A percentile compares a stretch with the other conserved stretches of the same genome.
These are phyloP conservation scores for Aspergillus sp. DNA, from an alignment of 2,329 filamentous ascomycete species.

Conservation along the genomic window DNA sequence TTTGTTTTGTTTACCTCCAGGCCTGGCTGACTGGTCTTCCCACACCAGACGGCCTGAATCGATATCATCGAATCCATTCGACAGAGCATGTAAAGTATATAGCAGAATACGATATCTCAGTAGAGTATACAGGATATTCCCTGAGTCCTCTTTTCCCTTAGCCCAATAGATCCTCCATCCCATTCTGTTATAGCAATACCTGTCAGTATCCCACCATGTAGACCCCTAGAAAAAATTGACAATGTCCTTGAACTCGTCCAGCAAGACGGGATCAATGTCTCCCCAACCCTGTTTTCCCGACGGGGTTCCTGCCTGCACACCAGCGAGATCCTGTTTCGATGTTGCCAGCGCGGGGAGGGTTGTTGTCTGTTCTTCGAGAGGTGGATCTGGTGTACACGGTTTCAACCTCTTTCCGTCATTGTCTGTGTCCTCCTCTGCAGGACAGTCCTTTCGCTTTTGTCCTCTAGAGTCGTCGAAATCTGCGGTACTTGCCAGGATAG, in stretches of 20 bases:
- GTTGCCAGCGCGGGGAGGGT: background rate
- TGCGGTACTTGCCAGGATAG: background rate
- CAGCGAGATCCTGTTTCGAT: slow-evolving; percentile 2
- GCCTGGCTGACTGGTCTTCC: no score
- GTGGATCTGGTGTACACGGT: background rate
- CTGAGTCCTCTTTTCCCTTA: background rate
- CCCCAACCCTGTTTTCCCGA: slow-evolving; percentile 18
- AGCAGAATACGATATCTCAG: background rate
- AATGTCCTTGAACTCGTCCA: slow-evolving; percentile 33
- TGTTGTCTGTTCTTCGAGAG: no score
- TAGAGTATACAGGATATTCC: background rate
- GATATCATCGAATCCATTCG: no score
- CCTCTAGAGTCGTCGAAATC: background rate
- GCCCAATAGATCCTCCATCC: background rate
- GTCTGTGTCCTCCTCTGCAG: background rate
- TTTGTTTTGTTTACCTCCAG: no score
- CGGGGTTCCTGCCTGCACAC: background rate
- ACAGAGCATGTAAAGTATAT: background rate
- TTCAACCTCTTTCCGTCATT: background rate
- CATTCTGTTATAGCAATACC: background rate
- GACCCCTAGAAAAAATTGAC: slow-evolving; percentile 28
- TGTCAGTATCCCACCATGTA: background rate
- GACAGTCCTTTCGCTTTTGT: background rate
- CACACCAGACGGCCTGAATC: no score
- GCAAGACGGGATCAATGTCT: slow-evolving; percentile 27